Percentiles rank a stretch among this genome's conserved stretches.
phyloP scores from a whole-genome alignment of 306 rosid genomes.

The Mimosa bimucronata region DNA sequence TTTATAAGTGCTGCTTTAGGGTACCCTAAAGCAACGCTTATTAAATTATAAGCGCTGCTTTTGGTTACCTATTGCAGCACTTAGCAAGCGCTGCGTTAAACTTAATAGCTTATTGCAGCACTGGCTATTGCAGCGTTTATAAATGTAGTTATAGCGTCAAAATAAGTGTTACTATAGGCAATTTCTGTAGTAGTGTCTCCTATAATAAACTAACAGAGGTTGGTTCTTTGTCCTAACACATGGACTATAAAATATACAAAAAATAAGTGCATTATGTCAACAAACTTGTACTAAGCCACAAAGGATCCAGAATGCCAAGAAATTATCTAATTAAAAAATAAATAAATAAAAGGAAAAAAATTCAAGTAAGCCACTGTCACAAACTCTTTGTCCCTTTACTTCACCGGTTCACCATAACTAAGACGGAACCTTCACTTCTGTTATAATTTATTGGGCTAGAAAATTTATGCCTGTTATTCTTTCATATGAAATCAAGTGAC shows the following conservation, averaged over 20 bases:
- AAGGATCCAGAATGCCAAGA: not conserved
- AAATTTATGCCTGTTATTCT: conserved; percentile 8
- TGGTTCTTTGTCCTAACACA: not conserved
- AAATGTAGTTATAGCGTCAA: too few species aligned
- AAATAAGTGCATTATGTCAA: not conserved
- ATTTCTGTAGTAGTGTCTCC: too few species aligned
- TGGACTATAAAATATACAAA: not conserved
- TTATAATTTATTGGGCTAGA: not conserved
- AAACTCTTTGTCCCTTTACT: not conserved
- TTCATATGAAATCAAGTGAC: not conserved
- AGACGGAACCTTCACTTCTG: conserved; percentile 2
- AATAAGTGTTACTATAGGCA: too few species aligned
- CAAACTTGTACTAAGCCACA: not conserved
- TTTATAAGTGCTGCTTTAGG: too few species aligned
- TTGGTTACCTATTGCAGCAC: too few species aligned
- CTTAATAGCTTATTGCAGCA: too few species aligned
- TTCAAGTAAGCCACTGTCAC: not conserved
- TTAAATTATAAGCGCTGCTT: too few species aligned
- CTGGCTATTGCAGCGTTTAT: too few species aligned
- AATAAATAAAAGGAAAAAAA: not conserved
- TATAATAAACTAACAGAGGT: too few species aligned
- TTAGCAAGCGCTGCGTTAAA: too few species aligned
- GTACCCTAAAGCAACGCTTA: too few species aligned
- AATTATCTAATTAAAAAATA: not conserved
- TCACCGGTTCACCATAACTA: not conserved